Base-by-base conservation (phyloP, 225 moss, liverwort and hornwort species). In the Marchantia polymorpha region DNA sequence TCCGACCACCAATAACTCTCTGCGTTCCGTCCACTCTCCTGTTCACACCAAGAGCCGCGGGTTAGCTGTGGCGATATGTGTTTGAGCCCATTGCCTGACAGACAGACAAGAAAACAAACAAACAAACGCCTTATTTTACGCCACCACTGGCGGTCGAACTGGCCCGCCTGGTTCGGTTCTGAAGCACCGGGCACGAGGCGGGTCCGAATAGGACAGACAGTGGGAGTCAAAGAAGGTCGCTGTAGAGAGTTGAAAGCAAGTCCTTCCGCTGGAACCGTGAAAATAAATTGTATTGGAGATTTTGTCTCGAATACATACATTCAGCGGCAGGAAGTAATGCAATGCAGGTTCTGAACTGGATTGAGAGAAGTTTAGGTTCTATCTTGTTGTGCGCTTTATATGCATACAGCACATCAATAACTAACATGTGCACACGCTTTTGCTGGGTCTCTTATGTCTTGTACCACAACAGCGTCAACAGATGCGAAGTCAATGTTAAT, bases 401-500 rank as follows among this genome's bases (percentile, higher is more conserved):
- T 48, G 49, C 16, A 14, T 65, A 65, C 13, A 27, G 65, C 65
- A 65, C 65, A 65, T 65, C 65, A 12, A 27, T 12, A 51, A 74
- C 54, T 56, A 61, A 61, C 59, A 50, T 51, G 19, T 69, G 78
- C 66, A 66, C 78, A 69, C 31, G 52, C 13, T 55, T 69, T 50
- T 77, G 53, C 58, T 76, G 75, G 67, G 75, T 75, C 55, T 75
- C 75, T 78, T 71, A 71, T 72, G 58, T 71, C 77, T 82, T 77
- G 64, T 78, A 76, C 53, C 54, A 68, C 55, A 58, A 80, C 64
- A 85, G 82, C 83, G 60, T 74, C 71, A 39, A 84, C 88, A 86
- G 95, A 95, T 80, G 81, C 90, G 25, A 95, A 91, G 81, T 88
- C 93, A 52, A 92, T 92, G 86, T 85, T 93, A 76, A 87, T 93